Base-by-base conservation (phyloP, 1,139 yeast genomes). In the Hyphopichia khmerensis region DNA sequence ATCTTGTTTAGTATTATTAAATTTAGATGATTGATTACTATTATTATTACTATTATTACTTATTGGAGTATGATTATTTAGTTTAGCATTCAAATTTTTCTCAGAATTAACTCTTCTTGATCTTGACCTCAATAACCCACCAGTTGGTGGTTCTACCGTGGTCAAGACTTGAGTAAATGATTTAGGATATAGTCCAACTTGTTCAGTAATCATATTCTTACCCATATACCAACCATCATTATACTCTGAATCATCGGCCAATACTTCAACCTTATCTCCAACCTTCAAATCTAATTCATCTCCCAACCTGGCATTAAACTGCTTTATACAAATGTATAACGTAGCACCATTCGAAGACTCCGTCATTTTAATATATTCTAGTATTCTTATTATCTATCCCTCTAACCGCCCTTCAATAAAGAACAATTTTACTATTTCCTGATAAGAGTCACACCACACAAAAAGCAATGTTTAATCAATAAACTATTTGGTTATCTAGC, bases 211-310 rank as follows among this genome's bases (percentile, higher is more conserved):
- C 42, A 87, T 61, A 53, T 91, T 90, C 48, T 84, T 83, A 9
- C 98, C 96, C 85, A 71, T 71, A 57, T 84, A 93, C 99, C 99
- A 93, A n/a, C 98, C 98, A 62, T 93, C 99, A 52, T 88, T 87
- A 63, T 87, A 93, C 56, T 88, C 97, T 48, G 84, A 79, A 64
- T 93, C 99, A 61, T 90, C 96, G 35, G 95, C 89, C 23, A 95
- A 77, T 14, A 93, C 90, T 60, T 90, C 95, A 43, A 95, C 77
- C 50, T 81, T 84, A 56, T 93, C 98, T 21, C 98, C 98, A 21
- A 86, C 80, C 40, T 73, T 75, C 49, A 93, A 72, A 37, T 84
- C 80, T 38, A 93, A 71, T 65, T 93, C 99, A 62, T 95, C 99
- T 21, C 89, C 96, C 47, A 91, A 72, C 41, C 98, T 75, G 40